A percentile compares a stretch with the other conserved stretches of the same genome.
These are phyloP conservation scores for Tricholoma sp. DNA, from an alignment of 768 basidiomycete species.

Conservation along the genomic window DNA sequence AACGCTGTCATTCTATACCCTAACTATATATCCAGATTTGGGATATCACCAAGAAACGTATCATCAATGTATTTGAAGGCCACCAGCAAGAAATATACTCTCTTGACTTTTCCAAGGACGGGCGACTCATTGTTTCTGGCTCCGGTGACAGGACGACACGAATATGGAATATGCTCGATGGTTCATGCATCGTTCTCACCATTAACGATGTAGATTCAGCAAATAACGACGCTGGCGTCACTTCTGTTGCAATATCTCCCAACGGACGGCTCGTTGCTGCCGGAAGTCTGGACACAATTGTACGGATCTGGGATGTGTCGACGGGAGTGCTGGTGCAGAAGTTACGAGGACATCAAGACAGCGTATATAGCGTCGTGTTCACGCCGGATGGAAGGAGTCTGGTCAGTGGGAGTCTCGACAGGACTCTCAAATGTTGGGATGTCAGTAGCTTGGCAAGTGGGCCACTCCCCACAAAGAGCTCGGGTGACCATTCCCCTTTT, in stretches of 20 bases:
- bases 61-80: conserved; percentile 79
- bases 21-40: conserved; percentile 57
- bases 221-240: conserved; percentile 58
- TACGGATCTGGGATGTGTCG: conserved; percentile 75
- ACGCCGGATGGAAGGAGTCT: conserved; percentile 88
- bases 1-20: neutral
- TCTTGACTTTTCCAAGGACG: conserved; percentile 86
- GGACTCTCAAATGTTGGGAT: conserved; percentile 87
- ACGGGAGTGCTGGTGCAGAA: conserved; percentile 68
- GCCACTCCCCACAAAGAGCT: conserved; percentile 29
- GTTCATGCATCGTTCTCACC: conserved; percentile 37
- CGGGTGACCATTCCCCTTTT: conserved; percentile 37
- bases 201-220: conserved; percentile 49
- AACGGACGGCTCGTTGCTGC: conserved; percentile 64
- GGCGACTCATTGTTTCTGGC: conserved; percentile 82
- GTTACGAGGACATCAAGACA: conserved; percentile 74
- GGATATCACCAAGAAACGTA: conserved; percentile 80
- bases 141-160: conserved; percentile 64
- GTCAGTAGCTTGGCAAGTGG: conserved; percentile 40
- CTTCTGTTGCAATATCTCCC: conserved; percentile 74
- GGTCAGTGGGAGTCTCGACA: conserved; percentile 88
- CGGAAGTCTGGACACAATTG: conserved; percentile 70
- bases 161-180: conserved; percentile 41
- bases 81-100: conserved; percentile 94
- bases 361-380: conserved; percentile 88